phyloP scores from a whole-genome alignment of 2,329 filamentous ascomycete species.

The Fusarium pseudoanthophilum region DNA sequence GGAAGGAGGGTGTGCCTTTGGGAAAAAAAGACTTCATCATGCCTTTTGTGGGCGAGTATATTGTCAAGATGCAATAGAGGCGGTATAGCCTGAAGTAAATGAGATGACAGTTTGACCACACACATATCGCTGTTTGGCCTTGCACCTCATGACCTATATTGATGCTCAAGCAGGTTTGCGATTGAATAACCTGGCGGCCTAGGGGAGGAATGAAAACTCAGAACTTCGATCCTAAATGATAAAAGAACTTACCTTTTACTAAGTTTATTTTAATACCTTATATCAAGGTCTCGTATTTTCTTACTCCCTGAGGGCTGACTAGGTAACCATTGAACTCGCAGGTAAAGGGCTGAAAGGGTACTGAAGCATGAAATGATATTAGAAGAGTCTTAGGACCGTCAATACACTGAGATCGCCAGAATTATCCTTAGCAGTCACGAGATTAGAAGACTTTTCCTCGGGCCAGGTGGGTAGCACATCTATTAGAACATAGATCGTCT shows the following conservation, averaged over 20 bases:
- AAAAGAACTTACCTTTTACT: not conserved
- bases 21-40: slow-evolving; percentile 65
- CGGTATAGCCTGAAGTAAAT: not conserved
- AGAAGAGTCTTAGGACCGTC: not conserved
- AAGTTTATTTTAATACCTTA: not conserved
- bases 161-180: not conserved
- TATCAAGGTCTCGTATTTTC: not conserved
- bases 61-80: slow-evolving; percentile 31
- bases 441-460: not conserved
- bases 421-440: not conserved
- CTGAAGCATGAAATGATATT: not conserved
- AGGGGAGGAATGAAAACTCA: not conserved
- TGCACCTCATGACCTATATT: not conserved
- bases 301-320: not conserved
- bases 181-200: not conserved
- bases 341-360: not conserved
- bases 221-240: not conserved
- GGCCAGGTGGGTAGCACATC: not conserved
- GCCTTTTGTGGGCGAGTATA: slow-evolving; percentile 37
- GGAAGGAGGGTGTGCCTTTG: slow-evolving; percentile 67
- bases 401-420: not conserved
- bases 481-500: not conserved
- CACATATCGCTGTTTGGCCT: not conserved
- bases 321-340: not conserved
- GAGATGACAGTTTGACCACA: not conserved